Conservation (phyloP, 257 asterid genomes). For the Cinchona pubescens region DNA sequence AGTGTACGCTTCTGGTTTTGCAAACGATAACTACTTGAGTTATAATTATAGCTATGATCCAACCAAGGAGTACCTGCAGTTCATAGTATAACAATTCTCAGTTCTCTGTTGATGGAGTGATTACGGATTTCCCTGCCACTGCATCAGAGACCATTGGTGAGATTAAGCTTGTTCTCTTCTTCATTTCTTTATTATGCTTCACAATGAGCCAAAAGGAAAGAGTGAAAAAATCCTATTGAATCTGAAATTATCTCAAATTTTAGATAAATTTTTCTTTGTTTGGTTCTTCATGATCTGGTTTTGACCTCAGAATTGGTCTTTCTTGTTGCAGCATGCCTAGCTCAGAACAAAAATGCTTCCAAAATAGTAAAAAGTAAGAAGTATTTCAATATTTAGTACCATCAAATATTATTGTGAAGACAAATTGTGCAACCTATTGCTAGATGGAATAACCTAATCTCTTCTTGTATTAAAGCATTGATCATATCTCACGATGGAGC, state of each 20-base stretch:
- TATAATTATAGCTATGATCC: constrained; percentile 91
- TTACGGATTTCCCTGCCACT: constrained; percentile 80
- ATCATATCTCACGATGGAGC: constrained; percentile 89
- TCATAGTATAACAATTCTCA: constrained; percentile 52
- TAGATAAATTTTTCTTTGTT: neutral
- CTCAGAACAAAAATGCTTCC: constrained; percentile 48
- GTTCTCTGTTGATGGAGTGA: constrained; percentile 77
- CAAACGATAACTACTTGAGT: constrained; percentile 62
- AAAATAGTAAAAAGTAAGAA: constrained; percentile 49
- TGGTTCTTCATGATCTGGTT: neutral
- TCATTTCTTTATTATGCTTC: neutral
- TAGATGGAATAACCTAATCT: neutral
- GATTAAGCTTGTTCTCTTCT: constrained; percentile 10
- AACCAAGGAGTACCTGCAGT: constrained; percentile 63
- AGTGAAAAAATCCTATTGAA: neutral
- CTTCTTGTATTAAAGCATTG: constrained; percentile 31
- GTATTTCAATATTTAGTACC: neutral
- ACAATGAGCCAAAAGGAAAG: neutral
- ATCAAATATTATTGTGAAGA: neutral
- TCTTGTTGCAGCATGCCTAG: constrained; percentile 62
- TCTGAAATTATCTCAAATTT: neutral
- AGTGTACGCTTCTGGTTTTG: constrained; percentile 73
- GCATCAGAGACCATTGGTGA: constrained; percentile 81
- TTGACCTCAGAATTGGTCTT: constrained; percentile 6
- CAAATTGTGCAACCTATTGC: neutral